phyloP scores from a whole-genome alignment of 2,329 filamentous ascomycete species.

The Aspergillus spinulosporus region DNA sequence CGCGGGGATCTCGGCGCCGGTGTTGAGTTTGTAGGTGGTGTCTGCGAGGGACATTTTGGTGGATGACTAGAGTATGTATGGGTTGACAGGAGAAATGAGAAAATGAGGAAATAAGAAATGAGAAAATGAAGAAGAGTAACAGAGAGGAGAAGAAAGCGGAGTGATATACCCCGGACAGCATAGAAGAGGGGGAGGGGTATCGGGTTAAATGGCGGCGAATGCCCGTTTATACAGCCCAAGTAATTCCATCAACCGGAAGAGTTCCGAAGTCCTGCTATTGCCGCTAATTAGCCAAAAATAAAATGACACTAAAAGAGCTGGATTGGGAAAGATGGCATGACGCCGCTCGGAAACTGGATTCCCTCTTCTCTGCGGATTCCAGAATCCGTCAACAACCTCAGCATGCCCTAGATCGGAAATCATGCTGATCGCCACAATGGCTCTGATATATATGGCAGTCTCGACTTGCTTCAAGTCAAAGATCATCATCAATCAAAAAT shows the following conservation, averaged over 20 bases:
- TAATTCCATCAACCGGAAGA: constrained; percentile 13
- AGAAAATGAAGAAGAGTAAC: background rate
- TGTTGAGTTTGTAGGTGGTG: constrained; percentile 63
- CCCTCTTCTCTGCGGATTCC: constrained; percentile 31
- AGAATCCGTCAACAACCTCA: constrained; percentile 28
- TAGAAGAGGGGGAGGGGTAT: constrained; percentile 4
- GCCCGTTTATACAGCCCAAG: background rate
- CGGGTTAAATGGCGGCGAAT: constrained; percentile 8
- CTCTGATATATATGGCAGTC: background rate
- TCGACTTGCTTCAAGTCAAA: background rate
- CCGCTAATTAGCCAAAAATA: background rate
- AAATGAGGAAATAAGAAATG: constrained; percentile 1
- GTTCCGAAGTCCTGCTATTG: background rate
- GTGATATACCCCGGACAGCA: constrained; percentile 4
- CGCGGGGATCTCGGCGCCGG: constrained; percentile 62
- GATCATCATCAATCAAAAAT: constrained; percentile 1
- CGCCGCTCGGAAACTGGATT: constrained; percentile 29
- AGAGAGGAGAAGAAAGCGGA: background rate
- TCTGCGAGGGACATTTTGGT: constrained; percentile 37
- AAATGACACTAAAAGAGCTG: background rate
- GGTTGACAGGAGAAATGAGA: background rate
- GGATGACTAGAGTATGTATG: background rate
- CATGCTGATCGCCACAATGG: constrained; percentile 5
- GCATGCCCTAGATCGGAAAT: constrained; percentile 5
- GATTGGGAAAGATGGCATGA: background rate